A percentile compares a stretch with the other conserved stretches of the same genome.
Conservation (phyloP, 306 rosid genomes). For the Urtica urens region DNA sequence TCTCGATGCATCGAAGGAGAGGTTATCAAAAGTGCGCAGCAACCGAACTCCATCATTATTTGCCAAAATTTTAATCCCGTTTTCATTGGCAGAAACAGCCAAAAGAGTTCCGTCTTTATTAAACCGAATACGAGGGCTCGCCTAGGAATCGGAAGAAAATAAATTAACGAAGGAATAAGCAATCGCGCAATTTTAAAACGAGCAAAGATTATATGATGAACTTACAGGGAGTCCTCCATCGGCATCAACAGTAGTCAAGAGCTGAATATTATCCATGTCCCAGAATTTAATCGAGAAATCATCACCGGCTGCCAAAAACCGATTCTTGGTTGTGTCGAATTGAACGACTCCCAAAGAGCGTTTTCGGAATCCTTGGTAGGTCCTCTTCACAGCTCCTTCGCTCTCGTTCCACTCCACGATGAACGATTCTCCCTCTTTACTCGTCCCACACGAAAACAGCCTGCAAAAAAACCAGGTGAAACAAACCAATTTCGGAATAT, state of each 20-base stretch:
- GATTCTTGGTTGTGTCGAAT: slow-evolving; percentile 81
- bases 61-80: slow-evolving; percentile 81
- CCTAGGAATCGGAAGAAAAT: too few relatives aligned
- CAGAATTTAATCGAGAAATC: slow-evolving; percentile 92
- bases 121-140: slow-evolving; percentile 90
- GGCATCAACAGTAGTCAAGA: slow-evolving; percentile 71
- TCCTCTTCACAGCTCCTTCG: slow-evolving; percentile 86
- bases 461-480: slow-evolving; percentile 20
- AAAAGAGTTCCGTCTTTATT: slow-evolving; percentile 90
- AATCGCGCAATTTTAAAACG: slow-evolving; percentile 11
- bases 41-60: slow-evolving; percentile 57
- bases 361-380: slow-evolving; percentile 89
- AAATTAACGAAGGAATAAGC: slow-evolving; percentile 18
- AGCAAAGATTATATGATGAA: slow-evolving; percentile 7
- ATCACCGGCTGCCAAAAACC: slow-evolving; percentile 90
- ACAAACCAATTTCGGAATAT: neutral
- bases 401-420: slow-evolving; percentile 98
- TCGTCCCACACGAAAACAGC: slow-evolving; percentile 96
- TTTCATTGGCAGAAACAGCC: slow-evolving; percentile 85
- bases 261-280: slow-evolving; percentile 92
- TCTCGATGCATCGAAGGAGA: slow-evolving; percentile 65
- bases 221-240: slow-evolving; percentile 96
- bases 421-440: slow-evolving; percentile 83
- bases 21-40: slow-evolving; percentile 57
- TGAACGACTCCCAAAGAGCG: slow-evolving; percentile 83